phyloP scores from a whole-genome alignment of 345 rosid species.

The Corymbia maculata region DNA sequence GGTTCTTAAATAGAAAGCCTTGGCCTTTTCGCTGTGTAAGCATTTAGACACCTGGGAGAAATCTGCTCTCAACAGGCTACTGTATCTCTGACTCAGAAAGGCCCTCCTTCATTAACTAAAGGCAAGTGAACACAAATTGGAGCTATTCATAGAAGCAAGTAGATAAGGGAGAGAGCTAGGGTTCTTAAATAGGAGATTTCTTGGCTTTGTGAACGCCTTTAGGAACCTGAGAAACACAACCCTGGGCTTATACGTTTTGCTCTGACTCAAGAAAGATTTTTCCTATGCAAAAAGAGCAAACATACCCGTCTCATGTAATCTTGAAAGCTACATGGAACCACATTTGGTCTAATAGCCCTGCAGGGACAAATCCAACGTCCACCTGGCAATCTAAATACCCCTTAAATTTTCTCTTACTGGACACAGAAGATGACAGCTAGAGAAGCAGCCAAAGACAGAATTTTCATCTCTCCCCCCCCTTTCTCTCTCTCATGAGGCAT shows the following conservation, averaged over 20 bases:
- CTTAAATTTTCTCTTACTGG: conserved; percentile 30
- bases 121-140: background rate
- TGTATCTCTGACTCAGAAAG: background rate
- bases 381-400: conserved; percentile 28
- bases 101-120: background rate
- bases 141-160: background rate
- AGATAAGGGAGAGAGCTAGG: background rate
- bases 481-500: background rate
- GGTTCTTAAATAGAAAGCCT: background rate
- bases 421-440: conserved; percentile 46
- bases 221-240: background rate
- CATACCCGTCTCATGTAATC: conserved; percentile 4
- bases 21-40: background rate
- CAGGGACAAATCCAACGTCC: conserved; percentile 7
- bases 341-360: conserved; percentile 6
- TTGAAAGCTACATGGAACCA: conserved; percentile 12
- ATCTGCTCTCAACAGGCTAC: background rate
- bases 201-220: background rate
- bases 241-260: background rate
- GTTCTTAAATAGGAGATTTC: background rate
- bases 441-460: conserved; percentile 35
- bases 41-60: background rate
- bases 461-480: background rate
- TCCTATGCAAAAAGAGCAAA: conserved; percentile 5
- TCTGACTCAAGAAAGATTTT: background rate